These are phyloP conservation scores for Chlorella sorokiniana DNA, from an alignment of 139 green algal species.

Conservation along the genomic window DNA sequence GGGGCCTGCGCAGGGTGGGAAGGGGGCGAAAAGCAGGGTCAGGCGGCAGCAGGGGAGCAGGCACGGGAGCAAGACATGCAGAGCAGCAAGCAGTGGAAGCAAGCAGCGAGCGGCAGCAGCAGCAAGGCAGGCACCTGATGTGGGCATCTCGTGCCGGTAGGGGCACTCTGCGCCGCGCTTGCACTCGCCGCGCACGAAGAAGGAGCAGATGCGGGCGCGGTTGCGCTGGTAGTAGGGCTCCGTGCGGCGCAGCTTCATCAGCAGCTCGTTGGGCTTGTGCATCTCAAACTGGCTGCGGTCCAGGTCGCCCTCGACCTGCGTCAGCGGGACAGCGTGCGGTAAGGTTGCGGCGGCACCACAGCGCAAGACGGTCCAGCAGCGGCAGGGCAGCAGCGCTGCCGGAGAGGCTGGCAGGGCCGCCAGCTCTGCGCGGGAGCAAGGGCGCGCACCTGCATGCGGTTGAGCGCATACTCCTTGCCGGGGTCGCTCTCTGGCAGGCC, in stretches of 20 bases:
- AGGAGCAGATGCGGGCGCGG: slow-evolving; percentile 90
- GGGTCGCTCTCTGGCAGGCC: slow-evolving; percentile 85
- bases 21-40: background rate
- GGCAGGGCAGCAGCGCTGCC: background rate
- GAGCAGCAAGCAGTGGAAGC: background rate
- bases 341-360: slow-evolving; percentile 29
- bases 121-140: slow-evolving; percentile 42
- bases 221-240: slow-evolving; percentile 98
- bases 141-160: slow-evolving; percentile 90
- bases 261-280: slow-evolving; percentile 68
- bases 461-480: slow-evolving; percentile 87
- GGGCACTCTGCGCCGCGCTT: slow-evolving; percentile 95
- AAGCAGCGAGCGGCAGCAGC: background rate
- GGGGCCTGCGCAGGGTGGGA: background rate
- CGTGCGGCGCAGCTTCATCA: slow-evolving; percentile 85
- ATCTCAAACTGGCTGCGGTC: slow-evolving; percentile 30
- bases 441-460: slow-evolving; percentile 50
- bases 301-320: slow-evolving; percentile 35
- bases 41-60: background rate
- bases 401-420: background rate
- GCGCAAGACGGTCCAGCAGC: background rate
- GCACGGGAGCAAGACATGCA: background rate
- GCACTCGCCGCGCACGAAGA: slow-evolving; percentile 93
- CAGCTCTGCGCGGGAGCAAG: background rate
- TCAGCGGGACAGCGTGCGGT: no score